Evolutionary conservation across 2,329 filamentous ascomycete species (phyloP).

Genomic region (Colletotrichum incanum): DNA sequence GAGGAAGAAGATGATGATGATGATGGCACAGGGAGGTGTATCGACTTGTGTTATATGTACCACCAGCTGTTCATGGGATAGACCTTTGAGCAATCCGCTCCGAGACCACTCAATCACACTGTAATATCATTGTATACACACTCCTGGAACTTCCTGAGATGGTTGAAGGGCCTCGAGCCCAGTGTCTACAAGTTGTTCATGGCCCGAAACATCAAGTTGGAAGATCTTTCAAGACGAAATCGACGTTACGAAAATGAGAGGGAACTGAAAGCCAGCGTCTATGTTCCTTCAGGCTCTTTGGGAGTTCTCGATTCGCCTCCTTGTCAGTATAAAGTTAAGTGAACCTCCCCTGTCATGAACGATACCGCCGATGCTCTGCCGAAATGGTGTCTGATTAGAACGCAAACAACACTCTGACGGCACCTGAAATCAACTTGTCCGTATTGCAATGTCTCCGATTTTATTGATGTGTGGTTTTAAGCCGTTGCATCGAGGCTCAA

Average conservation of each 20-base stretch:
- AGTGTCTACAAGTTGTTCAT: too few species aligned
- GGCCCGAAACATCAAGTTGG: neutral
- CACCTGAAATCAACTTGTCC: neutral
- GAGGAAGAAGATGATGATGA: neutral
- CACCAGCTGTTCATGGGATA: conserved; percentile 37
- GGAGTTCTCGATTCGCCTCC: neutral
- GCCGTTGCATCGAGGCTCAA: neutral
- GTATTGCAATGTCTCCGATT: neutral
- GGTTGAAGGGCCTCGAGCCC: neutral
- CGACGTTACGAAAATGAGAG: too few species aligned
- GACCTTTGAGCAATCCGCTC: conserved; percentile 35
- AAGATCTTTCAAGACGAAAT: neutral
- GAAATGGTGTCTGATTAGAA: neutral
- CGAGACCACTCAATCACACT: conserved; percentile 41
- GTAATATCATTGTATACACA: conserved; percentile 29
- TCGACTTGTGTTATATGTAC: conserved; percentile 40
- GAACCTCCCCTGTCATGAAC: neutral
- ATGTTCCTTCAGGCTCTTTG: neutral
- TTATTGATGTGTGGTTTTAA: neutral
- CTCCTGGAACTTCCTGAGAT: neutral
- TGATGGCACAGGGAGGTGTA: neutral
- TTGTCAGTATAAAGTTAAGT: neutral
- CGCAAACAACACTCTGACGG: neutral
- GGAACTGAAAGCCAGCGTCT: neutral
- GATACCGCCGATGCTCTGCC: too few species aligned